Conservation (phyloP, 2,329 filamentous ascomycete genomes). For the Nothophaeocryptopus gaeumannii region DNA sequence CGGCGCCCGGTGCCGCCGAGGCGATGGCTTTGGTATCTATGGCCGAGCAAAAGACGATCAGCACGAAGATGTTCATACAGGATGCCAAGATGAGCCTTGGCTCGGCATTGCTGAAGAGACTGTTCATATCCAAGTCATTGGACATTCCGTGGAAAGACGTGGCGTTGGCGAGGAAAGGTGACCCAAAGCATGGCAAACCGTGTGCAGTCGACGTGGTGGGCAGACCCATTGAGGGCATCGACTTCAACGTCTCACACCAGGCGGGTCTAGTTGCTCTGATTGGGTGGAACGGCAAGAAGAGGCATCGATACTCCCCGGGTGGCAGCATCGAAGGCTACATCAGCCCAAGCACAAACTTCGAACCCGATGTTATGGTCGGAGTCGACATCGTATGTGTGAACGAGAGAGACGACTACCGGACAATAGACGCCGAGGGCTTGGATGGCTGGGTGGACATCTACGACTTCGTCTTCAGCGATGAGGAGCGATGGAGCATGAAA, state of each 20-base stretch:
- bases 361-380: conserved; percentile 55
- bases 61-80: conserved; percentile 47
- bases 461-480: conserved; percentile 63
- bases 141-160: conserved; percentile 61
- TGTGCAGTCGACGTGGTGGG: conserved; percentile 46
- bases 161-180: conserved; percentile 54
- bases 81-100: conserved; percentile 73
- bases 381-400: conserved; percentile 73
- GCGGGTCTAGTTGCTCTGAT: conserved; percentile 69
- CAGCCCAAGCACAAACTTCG: conserved; percentile 21
- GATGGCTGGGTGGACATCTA: conserved; percentile 68
- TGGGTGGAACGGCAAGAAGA: conserved; percentile 43
- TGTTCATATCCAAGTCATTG: conserved; percentile 60
- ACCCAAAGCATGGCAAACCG: conserved; percentile 51
- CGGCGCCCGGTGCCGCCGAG: conserved; percentile 42
- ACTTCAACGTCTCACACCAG: conserved; percentile 80
- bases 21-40: conserved; percentile 43
- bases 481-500: conserved; percentile 64
- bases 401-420: conserved; percentile 63
- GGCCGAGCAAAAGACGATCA: conserved; percentile 59
- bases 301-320: conserved; percentile 26
- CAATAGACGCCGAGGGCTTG: conserved; percentile 63
- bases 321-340: conserved; percentile 30
- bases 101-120: conserved; percentile 71
- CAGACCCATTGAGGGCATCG: conserved; percentile 42